Conservation (phyloP, 164 flowering plant species). For the Sedum album region DNA sequence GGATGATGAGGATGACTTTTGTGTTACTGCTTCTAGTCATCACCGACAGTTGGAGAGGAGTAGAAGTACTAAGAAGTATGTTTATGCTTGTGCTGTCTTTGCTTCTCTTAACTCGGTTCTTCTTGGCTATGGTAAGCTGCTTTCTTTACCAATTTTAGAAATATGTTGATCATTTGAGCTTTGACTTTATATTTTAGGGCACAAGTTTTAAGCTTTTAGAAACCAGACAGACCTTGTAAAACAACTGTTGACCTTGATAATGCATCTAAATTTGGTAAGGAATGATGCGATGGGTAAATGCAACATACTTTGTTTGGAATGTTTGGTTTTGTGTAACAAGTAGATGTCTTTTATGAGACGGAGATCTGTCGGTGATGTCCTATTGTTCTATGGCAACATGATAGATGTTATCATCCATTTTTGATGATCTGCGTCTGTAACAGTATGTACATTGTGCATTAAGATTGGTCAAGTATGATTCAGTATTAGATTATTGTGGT, state of each 20-base stretch:
- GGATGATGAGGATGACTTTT: conserved; percentile 22
- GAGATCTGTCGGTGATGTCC: background rate
- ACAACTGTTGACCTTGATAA: background rate
- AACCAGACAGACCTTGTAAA: background rate
- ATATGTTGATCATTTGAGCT: background rate
- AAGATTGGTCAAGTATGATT: no score
- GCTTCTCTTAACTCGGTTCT: conserved; percentile 75
- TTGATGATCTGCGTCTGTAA: background rate
- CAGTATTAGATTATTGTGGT: background rate
- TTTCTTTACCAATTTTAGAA: background rate
- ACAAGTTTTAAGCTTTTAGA: background rate
- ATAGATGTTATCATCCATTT: no score
- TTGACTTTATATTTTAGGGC: conserved; percentile 5
- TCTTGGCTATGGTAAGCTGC: conserved; percentile 59
- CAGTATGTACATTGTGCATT: background rate
- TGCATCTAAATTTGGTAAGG: background rate
- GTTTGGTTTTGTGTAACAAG: no score
- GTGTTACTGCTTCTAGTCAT: conserved; percentile 19
- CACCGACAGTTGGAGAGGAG: conserved; percentile 18
- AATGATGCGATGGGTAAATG: background rate
- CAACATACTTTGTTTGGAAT: background rate
- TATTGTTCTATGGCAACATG: background rate
- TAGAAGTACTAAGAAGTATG: conserved; percentile 40
- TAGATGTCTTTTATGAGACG: no score
- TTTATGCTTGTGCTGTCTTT: conserved; percentile 60